Percentiles rank a stretch among this genome's conserved stretches.
These are phyloP conservation scores for Tolypocladium inflatum DNA, from an alignment of 2,329 filamentous ascomycete species.

Conservation along the genomic window DNA sequence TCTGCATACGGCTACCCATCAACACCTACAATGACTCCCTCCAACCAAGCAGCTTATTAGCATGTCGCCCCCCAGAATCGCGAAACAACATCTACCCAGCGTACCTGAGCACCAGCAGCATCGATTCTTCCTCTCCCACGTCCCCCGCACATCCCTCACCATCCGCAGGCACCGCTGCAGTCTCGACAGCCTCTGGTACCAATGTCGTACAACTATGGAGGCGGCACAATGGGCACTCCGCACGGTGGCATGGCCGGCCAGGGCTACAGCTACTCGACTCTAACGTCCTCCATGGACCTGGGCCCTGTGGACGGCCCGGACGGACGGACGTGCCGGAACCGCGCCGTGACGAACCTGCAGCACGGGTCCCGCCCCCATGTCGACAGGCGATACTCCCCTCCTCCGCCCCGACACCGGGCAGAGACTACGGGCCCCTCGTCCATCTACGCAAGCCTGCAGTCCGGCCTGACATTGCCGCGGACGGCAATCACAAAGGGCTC, in stretches of 20 bases:
- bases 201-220: background rate
- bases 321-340: background rate
- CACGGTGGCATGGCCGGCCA: background rate
- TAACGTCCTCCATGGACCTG: background rate
- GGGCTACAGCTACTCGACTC: slow-evolving; percentile 2
- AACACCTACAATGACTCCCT: background rate
- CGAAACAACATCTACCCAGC: background rate
- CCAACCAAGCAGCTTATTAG: background rate
- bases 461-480: background rate
- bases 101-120: background rate
- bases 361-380: background rate
- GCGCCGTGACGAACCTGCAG: too few species aligned
- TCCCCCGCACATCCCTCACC: background rate
- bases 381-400: background rate
- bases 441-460: background rate
- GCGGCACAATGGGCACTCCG: background rate
- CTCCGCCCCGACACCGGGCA: background rate
- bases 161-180: background rate
- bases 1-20: background rate
- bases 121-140: background rate
- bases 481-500: background rate
- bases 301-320: background rate
- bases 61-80: background rate
- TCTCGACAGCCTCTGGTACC: background rate
- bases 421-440: background rate